Base-by-base conservation (phyloP, 2,329 filamentous ascomycete genomes). In the Metarhizium anisopliae region DNA sequence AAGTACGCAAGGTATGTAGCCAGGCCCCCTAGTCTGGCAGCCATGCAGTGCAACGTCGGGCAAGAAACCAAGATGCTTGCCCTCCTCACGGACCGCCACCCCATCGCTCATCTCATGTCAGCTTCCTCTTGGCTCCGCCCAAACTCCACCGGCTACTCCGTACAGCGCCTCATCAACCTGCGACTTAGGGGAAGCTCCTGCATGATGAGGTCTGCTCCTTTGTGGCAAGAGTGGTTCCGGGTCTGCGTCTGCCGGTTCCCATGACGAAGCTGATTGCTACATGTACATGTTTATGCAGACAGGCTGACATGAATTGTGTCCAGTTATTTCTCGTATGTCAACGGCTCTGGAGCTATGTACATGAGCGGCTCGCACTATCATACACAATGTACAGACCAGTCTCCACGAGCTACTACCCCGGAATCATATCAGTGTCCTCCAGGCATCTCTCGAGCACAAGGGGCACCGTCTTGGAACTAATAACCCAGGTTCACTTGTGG, bases 51-150 rank as follows among this genome's bases (percentile, higher is more conserved):
- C 53, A 52, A 61, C 55, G 56, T 58, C 56, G 58, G 56, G 53
- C 53, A 55, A 55, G 53, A 35, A 53, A 29, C 38, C 51, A 53
- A 49, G 53, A 58, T 56, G 54, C 50, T 43, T 4, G 51, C 50
- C 50, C 56, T 58, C 49, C 47, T 40, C 55, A 58, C 52, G 51
- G 57, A 52, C 58, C 54, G 35, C 45, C 38, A 51, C 57, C 36
- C 52, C 54, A 45, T 54, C 38, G 51, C 53, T 53, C 57, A 58
- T 58, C 52, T 59, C 58, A 58, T 59, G 54, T 59, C 58, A 59
- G 56, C 56, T 55, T 32, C 52, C 43, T 42, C 14, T 49, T 29
- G 25, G 20, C 45, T 20, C 45, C 20, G 13, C 14, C 45, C 10
- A 13, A 20, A 3, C 42, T 35, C 42, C 42, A 45, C 42, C 18